Evolutionary conservation across 2,329 filamentous ascomycete genomes (phyloP), one percentile per base, ranked within the genome.

Genomic region (Verticillium albo-atrum): DNA sequence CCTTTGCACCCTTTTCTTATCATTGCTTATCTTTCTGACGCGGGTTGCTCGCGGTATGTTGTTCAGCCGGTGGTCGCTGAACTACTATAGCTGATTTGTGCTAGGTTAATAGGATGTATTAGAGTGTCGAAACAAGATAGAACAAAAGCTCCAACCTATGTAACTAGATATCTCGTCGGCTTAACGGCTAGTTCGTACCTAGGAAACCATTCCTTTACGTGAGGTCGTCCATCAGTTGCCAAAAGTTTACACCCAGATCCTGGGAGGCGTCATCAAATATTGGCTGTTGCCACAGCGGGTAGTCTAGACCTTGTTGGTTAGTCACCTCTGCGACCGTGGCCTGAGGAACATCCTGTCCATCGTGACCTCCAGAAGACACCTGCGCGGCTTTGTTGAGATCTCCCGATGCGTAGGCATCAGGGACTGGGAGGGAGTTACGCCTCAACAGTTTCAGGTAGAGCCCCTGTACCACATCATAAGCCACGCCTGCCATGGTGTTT

Each of bases 401-500:
- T 26, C 25, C 23, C 17, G 50, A 51, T 27, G 23, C 50, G 25
- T 53, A 20, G 23, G 27, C 9, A 26, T 53, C 10, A 6, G 50
- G 47, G 47, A 20, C 47, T 51, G 47, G 50, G 25, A 53, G 6
- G 50, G 50, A 27, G 23, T 3, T 53, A 12, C 50, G 50, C 50
- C 23, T 53, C 23, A 53, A 9, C 4, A 53, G 50, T 27, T 53
- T 58, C 47, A 25, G 54, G 7, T 50, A 57, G 7, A 57, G 51
- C 32, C 47, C 35, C 52, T 61, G 51, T 9, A 61, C 37, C 7
- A 58, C 54, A 23, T 30, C 37, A 23, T 50, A 58, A 53, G 56
- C 56, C n/a, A 42, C 14, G 15, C 56, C 59, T 6, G 59, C 59
- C 30, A 61, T 52, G 12, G 47, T 51, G 28, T 61, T 61, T 51